These are phyloP conservation scores for Macrocybe gigantea DNA, from an alignment of 768 basidiomycete genomes.

Conservation along the genomic window DNA sequence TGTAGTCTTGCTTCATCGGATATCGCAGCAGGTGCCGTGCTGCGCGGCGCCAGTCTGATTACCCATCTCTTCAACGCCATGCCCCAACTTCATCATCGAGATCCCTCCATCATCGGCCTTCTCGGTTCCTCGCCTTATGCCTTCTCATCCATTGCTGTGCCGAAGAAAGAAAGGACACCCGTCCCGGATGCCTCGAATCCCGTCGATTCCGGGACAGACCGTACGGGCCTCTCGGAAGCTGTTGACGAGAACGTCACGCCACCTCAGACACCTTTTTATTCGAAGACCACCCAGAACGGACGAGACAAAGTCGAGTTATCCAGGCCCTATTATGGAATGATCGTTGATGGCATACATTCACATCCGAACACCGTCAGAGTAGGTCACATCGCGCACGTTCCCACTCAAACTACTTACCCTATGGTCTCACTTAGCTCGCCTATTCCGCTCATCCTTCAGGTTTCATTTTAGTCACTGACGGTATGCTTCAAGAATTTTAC, in stretches of 20 bases:
- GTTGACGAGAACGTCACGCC: slow-evolving; percentile 55
- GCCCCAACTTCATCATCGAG: slow-evolving; percentile 85
- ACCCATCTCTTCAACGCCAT: slow-evolving; percentile 94
- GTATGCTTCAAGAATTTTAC: slow-evolving; percentile 30
- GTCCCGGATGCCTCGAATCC: slow-evolving; percentile 1
- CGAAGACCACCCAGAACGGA: slow-evolving; percentile 12
- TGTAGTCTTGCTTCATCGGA: slow-evolving; percentile 69
- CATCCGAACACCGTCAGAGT: slow-evolving; percentile 89
- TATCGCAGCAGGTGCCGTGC: slow-evolving; percentile 64
- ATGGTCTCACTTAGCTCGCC: slow-evolving; percentile 48
- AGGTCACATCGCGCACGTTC: slow-evolving; percentile 18
- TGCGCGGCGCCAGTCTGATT: slow-evolving; percentile 74
- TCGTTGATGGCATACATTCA: slow-evolving; percentile 87
- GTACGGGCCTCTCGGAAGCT: slow-evolving; percentile 44
- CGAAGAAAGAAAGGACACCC: slow-evolving; percentile 23
- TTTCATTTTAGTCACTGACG: slow-evolving; percentile 87
- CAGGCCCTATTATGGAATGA: slow-evolving; percentile 82
- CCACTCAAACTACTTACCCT: slow-evolving; percentile 1
- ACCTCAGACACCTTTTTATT: slow-evolving; percentile 39
- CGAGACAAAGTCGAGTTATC: slow-evolving; percentile 23
- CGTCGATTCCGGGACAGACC: not conserved
- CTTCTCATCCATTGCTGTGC: slow-evolving; percentile 20
- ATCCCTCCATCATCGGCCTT: slow-evolving; percentile 87
- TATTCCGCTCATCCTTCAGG: slow-evolving; percentile 81
- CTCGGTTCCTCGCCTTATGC: slow-evolving; percentile 71